Base-by-base conservation (phyloP, 306 rosid genomes). In the Dalbergia cultrata region DNA sequence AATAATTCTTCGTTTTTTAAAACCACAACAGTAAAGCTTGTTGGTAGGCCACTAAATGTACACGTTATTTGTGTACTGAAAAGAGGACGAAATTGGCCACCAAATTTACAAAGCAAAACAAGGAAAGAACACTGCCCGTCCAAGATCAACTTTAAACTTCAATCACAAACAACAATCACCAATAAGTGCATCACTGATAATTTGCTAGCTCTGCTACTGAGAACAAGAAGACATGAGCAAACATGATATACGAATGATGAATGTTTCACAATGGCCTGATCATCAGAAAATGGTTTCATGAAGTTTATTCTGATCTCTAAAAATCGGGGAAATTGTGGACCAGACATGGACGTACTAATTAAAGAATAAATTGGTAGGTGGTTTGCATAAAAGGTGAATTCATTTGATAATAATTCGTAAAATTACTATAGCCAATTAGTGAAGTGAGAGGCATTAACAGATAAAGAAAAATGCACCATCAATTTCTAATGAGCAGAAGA, bases 401-500 rank as follows among this genome's bases (percentile, higher is more conserved):
- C 22, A 54, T 81, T 21, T n/a, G 17, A 56, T 31, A 53, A 31
- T 13, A 21, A 34, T 31, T 81, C 63, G 11, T 31, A 56, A 66
- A 31, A 66, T 44, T 74, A 49, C 33, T 21, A 39, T 21, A 8
- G 50, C 58, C 58, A 75, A 49, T 68, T 49, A 66, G 72, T 45
- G 71, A 33, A 45, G 37, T 41, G 17, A 72, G 80, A 70, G 60
- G 45, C 19, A 59, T 66, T 59, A 59, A 44, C n/a, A 61, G 21
- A 44, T 44, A 66, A 47, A 72, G 16, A 41, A 22, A 70, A 70
- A 69, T 80, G 62, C 67, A 65, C 22, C 37, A 58, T 10, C 54
- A 21, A 72, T 13, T 44, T 73, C 39, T 43, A 54, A 39, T 75
- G 79, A 83, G 69, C 13, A 65, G 71, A 39, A 63, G 31, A 59